phyloP scores from a whole-genome alignment of 495 filamentous ascomycete species.

The Neurospora terricola region DNA sequence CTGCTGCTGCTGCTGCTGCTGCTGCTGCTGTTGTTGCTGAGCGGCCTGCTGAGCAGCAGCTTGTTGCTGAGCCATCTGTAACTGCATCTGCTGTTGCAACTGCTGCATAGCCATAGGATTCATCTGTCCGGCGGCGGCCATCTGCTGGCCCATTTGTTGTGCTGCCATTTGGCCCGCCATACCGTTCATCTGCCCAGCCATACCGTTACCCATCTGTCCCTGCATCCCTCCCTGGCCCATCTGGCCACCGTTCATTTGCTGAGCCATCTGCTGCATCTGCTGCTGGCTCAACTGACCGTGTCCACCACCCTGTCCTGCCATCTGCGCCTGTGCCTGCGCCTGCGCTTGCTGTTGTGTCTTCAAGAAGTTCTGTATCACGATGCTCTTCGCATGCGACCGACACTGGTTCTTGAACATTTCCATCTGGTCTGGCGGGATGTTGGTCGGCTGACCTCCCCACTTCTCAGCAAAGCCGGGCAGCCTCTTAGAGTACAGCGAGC shows the following conservation, averaged over 20 bases:
- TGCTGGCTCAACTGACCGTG: background rate
- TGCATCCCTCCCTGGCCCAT: background rate
- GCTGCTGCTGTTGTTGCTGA: background rate
- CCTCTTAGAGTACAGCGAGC: conserved; percentile 36
- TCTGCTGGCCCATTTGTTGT: background rate
- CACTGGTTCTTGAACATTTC: conserved; percentile 22
- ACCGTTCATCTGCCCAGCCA: conserved; percentile 1
- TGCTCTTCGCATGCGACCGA: conserved; percentile 11
- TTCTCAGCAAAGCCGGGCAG: conserved; percentile 34
- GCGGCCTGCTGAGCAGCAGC: background rate
- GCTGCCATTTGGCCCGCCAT: background rate
- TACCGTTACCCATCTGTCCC: background rate
- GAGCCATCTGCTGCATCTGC: background rate
- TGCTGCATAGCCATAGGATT: background rate
- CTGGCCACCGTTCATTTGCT: background rate
- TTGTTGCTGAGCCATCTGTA: conserved; percentile 11
- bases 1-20: background rate
- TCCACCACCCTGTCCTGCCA: conserved; percentile 14
- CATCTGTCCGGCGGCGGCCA: background rate
- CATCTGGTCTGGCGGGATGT: conserved; percentile 24
- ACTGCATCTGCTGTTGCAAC: background rate
- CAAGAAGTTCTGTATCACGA: conserved; percentile 5
- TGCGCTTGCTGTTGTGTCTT: conserved; percentile 30
- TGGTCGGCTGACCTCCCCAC: conserved; percentile 21
- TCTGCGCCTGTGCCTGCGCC: conserved; percentile 20